Conservation (phyloP, 2,329 filamentous ascomycete genomes). For the Xylariaceae sp. region DNA sequence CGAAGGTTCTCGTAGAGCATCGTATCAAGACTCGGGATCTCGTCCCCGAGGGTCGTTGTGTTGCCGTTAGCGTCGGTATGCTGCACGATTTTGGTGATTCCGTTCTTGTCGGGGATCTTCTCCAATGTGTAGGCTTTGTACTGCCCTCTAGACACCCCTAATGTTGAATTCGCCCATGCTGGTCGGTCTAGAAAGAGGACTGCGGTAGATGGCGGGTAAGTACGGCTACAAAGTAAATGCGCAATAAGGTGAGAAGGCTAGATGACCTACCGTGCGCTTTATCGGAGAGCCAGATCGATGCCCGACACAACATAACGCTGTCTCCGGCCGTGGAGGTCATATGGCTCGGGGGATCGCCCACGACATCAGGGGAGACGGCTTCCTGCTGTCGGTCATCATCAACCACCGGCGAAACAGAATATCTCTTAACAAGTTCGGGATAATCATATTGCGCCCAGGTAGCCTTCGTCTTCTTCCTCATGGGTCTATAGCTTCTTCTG, state of each 20-base stretch:
- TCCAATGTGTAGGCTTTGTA: conserved; percentile 19
- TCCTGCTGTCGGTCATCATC: background rate
- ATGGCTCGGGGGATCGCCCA: conserved; percentile 23
- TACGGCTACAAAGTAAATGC: background rate
- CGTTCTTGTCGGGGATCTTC: conserved; percentile 5
- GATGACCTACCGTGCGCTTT: conserved; percentile 33
- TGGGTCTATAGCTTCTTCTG: conserved; percentile 11
- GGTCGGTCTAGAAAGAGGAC: conserved; percentile 45
- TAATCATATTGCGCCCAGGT: conserved; percentile 23
- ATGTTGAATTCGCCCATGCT: conserved; percentile 31
- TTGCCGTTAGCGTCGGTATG: background rate
- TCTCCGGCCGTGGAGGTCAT: conserved; percentile 31
- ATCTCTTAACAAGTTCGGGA: conserved; percentile 13
- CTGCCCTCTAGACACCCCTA: conserved; percentile 29
- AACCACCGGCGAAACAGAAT: background rate
- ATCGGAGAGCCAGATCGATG: conserved; percentile 43
- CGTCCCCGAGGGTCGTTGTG: conserved; percentile 10
- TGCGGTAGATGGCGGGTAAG: conserved; percentile 5
- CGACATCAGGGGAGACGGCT: background rate
- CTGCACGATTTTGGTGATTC: background rate
- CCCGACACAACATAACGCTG: conserved; percentile 43
- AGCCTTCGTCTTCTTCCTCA: background rate
- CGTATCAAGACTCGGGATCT: conserved; percentile 40
- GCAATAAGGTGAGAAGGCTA: background rate
- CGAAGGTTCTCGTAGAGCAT: conserved; percentile 34